Base-by-base conservation (phyloP, 345 rosid species). In the Raphanus raphanistrum region DNA sequence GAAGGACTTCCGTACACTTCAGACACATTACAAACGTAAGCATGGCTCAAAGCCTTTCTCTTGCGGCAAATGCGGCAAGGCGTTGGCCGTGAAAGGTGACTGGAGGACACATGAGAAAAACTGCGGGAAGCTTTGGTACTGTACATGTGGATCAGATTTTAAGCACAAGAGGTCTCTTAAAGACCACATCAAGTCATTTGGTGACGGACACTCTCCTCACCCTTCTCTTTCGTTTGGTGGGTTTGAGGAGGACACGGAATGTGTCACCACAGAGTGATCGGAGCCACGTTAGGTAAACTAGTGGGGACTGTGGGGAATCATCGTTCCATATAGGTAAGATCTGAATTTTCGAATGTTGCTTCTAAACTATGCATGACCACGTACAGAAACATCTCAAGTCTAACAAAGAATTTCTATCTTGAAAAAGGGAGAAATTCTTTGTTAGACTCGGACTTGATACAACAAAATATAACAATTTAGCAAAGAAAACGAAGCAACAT, bases 71-170 rank as follows among this genome's bases (percentile, higher is more conserved):
- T 95, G 99, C 66, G 92, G 93, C 35, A 95, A 95, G 81, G 87
- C 93, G 3, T 87, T 95, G 52, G 99, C 99, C 0, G 99, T 95
- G 29, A 84, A 92, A 67, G 99, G 99, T 0, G 99, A 95, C 28
- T 95, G 99, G 99, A 87, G 99, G 70, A 95, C 99, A 25, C 99
- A 95, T 62, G 99, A 95, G 86, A 95, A 95, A 86, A 95, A 95
- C 15, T 95, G 99, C 5, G 99, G 99, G 13, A 89, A 91, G 86
- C 92, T 92, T 65, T 95, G 99, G 99, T 95, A 90, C 79, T 95
- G 99, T 82, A 82, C 80, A 32, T 95, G 98, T 63, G 98, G 99
- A 1, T 95, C 99, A 33, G 98, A 92, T 75, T 95, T 95, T 78
- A 95, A 92, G 87, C 99, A 95, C 82, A 95, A 92, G 71, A 85